phyloP scores from a whole-genome alignment of 371 early-diverging fungal genomes.

The Apophysomyces elegans region DNA sequence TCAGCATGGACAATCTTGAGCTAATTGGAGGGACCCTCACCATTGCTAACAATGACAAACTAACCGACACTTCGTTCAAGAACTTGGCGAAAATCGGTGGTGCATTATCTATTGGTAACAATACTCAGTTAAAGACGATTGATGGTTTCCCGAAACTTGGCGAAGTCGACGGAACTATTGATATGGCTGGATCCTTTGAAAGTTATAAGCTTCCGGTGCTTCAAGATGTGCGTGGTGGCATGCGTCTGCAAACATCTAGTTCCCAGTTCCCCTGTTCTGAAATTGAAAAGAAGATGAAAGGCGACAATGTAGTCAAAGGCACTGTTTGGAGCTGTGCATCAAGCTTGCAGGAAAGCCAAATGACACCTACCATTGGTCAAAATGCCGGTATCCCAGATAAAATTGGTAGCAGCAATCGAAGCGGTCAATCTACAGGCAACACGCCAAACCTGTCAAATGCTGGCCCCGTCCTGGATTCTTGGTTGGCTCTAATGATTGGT shows the following conservation, averaged over 20 bases:
- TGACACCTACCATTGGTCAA: constrained; percentile 49
- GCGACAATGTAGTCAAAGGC: constrained; percentile 49
- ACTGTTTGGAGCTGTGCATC: constrained; percentile 48
- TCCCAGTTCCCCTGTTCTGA: constrained; percentile 37
- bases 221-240: constrained; percentile 55
- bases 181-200: constrained; percentile 56
- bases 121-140: constrained; percentile 48
- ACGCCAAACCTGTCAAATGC: not conserved
- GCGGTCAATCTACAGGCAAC: not conserved
- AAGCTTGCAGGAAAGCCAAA: constrained; percentile 36
- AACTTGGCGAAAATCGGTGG: constrained; percentile 52
- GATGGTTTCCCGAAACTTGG: constrained; percentile 53
- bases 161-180: constrained; percentile 56
- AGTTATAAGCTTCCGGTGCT: constrained; percentile 47
- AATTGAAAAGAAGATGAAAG: constrained; percentile 40
- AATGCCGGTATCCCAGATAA: constrained; percentile 6
- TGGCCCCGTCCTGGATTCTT: constrained; percentile 14
- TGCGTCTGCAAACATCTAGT: constrained; percentile 55
- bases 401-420: constrained; percentile 2
- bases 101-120: constrained; percentile 63
- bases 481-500: constrained; percentile 16
- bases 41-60: constrained; percentile 54
- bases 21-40: constrained; percentile 56
- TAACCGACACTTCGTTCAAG: constrained; percentile 55
- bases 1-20: constrained; percentile 43